phyloP scores from a whole-genome alignment of 805 yeast genomes.

The Ogataea saltuana region DNA sequence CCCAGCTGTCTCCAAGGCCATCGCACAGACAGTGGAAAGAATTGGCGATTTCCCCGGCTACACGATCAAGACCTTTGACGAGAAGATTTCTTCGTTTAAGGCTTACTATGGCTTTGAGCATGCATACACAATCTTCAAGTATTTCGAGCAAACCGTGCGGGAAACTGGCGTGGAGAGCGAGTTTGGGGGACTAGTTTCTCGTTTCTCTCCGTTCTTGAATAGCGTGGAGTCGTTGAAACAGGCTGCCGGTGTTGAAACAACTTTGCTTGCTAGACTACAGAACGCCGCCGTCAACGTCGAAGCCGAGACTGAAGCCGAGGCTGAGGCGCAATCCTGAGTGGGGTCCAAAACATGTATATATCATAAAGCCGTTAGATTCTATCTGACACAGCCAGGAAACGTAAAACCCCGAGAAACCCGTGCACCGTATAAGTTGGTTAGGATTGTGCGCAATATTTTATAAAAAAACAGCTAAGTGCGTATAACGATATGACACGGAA shows the following conservation, averaged over 20 bases:
- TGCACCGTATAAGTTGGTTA: constrained; percentile 2
- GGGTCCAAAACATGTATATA: constrained; percentile 9
- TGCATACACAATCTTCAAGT: constrained; percentile 21
- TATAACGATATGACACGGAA: too few relatives aligned
- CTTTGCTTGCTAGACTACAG: constrained; percentile 14
- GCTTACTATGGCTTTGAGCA: constrained; percentile 19
- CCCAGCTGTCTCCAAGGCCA: constrained; percentile 4
- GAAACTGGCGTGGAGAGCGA: constrained; percentile 16
- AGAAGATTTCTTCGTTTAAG: constrained; percentile 9
- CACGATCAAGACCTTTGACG: constrained; percentile 6
- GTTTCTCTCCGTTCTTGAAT: constrained; percentile 15
- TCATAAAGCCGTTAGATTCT: too few relatives aligned
- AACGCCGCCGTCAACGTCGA: constrained; percentile 5
- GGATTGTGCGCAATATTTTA: background rate
- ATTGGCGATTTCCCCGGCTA: constrained; percentile 7
- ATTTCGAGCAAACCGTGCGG: constrained; percentile 16
- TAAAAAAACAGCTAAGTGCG: background rate
- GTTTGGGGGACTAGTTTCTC: constrained; percentile 11
- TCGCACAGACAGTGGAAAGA: constrained; percentile 5
- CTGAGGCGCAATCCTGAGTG: constrained; percentile 3
- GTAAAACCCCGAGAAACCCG: background rate
- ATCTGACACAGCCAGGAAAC: background rate
- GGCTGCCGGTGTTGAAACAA: constrained; percentile 10
- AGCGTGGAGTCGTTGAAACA: constrained; percentile 19
- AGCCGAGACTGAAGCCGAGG: constrained; percentile 7